Percentiles rank a stretch among this genome's conserved stretches.
These are phyloP conservation scores for Alternaria solani DNA, from an alignment of 2,329 filamentous ascomycete genomes.

Conservation along the genomic window DNA sequence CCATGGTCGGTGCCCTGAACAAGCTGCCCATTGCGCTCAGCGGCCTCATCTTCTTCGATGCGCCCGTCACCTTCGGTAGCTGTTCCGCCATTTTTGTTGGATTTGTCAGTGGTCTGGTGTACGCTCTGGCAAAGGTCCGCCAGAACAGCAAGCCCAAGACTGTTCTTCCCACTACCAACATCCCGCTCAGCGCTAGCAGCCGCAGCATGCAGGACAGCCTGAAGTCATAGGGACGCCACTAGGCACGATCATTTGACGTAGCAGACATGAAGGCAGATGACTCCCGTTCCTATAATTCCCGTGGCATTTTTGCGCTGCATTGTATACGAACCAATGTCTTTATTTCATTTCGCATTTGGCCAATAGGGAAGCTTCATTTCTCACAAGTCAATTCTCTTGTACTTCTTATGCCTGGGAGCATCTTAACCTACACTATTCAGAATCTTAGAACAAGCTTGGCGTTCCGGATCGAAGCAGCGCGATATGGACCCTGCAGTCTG, in stretches of 20 bases:
- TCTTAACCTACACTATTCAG: conserved; percentile 26
- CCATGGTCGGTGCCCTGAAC: conserved; percentile 97
- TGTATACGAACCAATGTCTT: conserved; percentile 28
- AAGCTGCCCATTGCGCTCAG: conserved; percentile 95
- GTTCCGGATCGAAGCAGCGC: conserved; percentile 20
- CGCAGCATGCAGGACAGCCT: conserved; percentile 88
- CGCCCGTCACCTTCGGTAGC: conserved; percentile 89
- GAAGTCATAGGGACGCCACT: conserved; percentile 56
- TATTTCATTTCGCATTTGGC: conserved; percentile 2
- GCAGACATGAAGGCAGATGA: conserved; percentile 20
- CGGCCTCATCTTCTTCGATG: conserved; percentile 93
- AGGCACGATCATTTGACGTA: conserved; percentile 9
- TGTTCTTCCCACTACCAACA: conserved; percentile 71
- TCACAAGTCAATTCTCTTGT: conserved; percentile 31
- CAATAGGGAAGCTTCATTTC: conserved; percentile 24
- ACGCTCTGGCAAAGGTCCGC: conserved; percentile 84
- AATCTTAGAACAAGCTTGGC: conserved; percentile 34
- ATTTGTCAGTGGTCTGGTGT: conserved; percentile 91
- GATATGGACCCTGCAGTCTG: conserved; percentile 3
- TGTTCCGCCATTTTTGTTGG: conserved; percentile 91
- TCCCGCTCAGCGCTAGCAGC: conserved; percentile 85
- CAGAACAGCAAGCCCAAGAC: conserved; percentile 73
- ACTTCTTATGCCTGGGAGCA: conserved; percentile 24
- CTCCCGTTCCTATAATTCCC: conserved; percentile 20
- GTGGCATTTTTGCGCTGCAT: conserved; percentile 22